A percentile compares a stretch with the other conserved stretches of the same genome.
These are phyloP conservation scores for Penicillium daleae DNA, from an alignment of 495 filamentous ascomycete species.

Conservation along the genomic window DNA sequence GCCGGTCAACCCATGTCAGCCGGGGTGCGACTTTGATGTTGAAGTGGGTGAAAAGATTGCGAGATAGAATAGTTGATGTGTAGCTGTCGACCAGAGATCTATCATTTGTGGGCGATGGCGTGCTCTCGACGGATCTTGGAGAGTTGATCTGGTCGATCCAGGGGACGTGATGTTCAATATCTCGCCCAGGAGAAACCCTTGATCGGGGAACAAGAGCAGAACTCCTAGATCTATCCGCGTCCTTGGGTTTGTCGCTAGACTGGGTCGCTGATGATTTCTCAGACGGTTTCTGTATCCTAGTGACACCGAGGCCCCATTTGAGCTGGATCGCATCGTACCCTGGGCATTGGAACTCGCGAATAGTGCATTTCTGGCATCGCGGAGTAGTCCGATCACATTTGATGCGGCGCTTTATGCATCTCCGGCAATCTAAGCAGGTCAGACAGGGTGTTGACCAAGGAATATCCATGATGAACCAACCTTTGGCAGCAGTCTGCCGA, in stretches of 20 bases:
- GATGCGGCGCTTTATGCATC: conserved; percentile 11
- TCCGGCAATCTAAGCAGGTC: conserved; percentile 6
- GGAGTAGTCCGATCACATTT: conserved; percentile 9
- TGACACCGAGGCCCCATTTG: conserved; percentile 7
- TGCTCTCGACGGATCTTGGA: neutral
- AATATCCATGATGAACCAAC: neutral
- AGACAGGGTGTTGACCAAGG: neutral
- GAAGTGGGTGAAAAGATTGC: conserved; percentile 8
- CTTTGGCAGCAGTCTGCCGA: conserved; percentile 8
- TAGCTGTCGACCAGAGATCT: neutral
- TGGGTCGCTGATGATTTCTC: neutral
- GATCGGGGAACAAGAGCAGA: neutral
- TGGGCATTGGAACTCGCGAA: conserved; percentile 9
- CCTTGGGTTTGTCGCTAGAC: too few relatives aligned
- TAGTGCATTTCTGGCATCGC: conserved; percentile 8
- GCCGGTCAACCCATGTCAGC: conserved; percentile 11
- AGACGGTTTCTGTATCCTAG: neutral
- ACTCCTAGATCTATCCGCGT: neutral
- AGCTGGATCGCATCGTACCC: conserved; percentile 10
- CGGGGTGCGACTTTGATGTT: conserved; percentile 10
- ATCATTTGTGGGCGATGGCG: neutral
- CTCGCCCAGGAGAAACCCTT: neutral
- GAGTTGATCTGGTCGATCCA: neutral
- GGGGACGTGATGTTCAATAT: neutral
- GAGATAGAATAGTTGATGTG: neutral